These are phyloP conservation scores for Claviceps paspali DNA, from an alignment of 2,329 filamentous ascomycete species.

Conservation along the genomic window DNA sequence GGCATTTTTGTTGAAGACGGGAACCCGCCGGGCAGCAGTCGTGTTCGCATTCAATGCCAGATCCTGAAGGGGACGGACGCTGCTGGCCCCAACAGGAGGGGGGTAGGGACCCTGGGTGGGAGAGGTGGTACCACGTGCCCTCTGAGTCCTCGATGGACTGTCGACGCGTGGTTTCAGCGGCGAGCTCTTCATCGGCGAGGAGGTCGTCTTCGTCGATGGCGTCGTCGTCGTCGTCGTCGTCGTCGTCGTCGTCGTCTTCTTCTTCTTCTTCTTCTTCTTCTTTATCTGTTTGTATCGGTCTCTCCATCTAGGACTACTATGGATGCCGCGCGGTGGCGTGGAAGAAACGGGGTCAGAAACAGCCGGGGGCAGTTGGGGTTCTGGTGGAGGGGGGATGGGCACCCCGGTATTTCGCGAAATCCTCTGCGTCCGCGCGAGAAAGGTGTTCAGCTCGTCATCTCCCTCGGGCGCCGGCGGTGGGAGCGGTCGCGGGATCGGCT, in stretches of 20 bases:
- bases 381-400: conserved; percentile 20
- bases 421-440: conserved; percentile 14
- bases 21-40: conserved; percentile 26
- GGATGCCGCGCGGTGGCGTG: conserved; percentile 42
- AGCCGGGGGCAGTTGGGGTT: conserved; percentile 50
- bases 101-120: too few species aligned
- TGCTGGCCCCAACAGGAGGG: too few species aligned
- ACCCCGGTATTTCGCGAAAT: conserved; percentile 18
- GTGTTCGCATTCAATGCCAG: conserved; percentile 8
- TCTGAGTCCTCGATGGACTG: conserved; percentile 10
- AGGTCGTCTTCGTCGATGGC: too few species aligned
- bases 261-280: conserved; percentile 1
- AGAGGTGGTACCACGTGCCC: conserved; percentile 4
- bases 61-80: conserved; percentile 4
- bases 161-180: conserved; percentile 31
- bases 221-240: too few species aligned
- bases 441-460: conserved; percentile 16
- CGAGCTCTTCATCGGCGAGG: conserved; percentile 28
- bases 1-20: conserved; percentile 24
- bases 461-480: conserved; percentile 25
- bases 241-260: not conserved
- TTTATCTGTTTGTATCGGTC: conserved; percentile 20
- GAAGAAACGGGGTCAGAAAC: conserved; percentile 36
- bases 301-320: conserved; percentile 37
- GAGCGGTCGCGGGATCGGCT: conserved; percentile 29